These are phyloP conservation scores for Botrytis deweyae DNA, from an alignment of 2,329 filamentous ascomycete genomes.

Conservation along the genomic window DNA sequence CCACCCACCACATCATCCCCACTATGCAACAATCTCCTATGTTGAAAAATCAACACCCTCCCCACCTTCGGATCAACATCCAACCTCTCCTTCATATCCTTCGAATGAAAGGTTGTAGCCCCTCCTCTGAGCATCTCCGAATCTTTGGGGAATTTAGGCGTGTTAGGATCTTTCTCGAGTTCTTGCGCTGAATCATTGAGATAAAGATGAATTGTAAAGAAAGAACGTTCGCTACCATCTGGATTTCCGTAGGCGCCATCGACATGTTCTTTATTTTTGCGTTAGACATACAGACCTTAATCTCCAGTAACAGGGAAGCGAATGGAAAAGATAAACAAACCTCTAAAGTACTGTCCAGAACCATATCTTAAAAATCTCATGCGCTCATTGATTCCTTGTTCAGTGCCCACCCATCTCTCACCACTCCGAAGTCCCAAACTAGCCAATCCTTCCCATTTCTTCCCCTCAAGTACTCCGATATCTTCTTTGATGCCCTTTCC, in stretches of 20 bases:
- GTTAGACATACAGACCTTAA: neutral
- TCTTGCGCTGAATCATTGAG: constrained; percentile 50
- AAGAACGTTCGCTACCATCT: constrained; percentile 34
- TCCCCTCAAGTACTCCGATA: constrained; percentile 41
- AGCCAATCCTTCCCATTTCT: constrained; percentile 39
- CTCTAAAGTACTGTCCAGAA: constrained; percentile 69
- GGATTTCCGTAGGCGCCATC: constrained; percentile 50
- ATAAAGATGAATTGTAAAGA: constrained; percentile 58
- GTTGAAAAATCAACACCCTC: constrained; percentile 61
- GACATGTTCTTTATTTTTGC: neutral
- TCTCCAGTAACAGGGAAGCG: too few species aligned
- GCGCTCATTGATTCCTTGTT: constrained; percentile 62
- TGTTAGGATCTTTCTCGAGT: constrained; percentile 34
- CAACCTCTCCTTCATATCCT: constrained; percentile 44
- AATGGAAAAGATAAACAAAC: constrained; percentile 16
- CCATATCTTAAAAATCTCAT: constrained; percentile 75
- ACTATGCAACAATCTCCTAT: constrained; percentile 51
- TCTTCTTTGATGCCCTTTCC: constrained; percentile 45
- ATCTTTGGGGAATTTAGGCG: neutral
- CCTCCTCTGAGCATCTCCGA: constrained; percentile 39
- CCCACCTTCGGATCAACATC: constrained; percentile 58
- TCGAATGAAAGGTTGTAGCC: constrained; percentile 54
- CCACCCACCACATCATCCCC: constrained; percentile 53
- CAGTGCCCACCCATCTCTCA: constrained; percentile 29
- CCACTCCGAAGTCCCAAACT: constrained; percentile 31